A percentile compares a stretch with the other conserved stretches of the same genome.
These are phyloP conservation scores for Aotearoamyces nothofagi DNA, from an alignment of 2,329 filamentous ascomycete species.

Conservation along the genomic window DNA sequence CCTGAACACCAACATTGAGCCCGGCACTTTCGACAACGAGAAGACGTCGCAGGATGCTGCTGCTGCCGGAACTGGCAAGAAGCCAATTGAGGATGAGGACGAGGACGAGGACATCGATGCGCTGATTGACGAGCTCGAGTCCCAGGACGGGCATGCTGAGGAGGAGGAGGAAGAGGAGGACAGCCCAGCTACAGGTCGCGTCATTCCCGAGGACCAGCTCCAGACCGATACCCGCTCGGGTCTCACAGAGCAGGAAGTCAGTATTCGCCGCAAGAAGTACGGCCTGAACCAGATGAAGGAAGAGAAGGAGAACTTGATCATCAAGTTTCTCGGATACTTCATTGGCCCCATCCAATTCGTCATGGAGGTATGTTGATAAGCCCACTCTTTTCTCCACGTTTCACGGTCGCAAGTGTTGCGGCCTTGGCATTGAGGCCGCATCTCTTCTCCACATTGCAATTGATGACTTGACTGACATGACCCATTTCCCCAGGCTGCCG, in stretches of 20 bases:
- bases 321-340: slow-evolving; percentile 75
- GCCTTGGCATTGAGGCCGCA: slow-evolving; percentile 1
- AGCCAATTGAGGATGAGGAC: slow-evolving; percentile 29
- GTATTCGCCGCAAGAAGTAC: slow-evolving; percentile 49
- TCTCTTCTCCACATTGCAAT: background rate
- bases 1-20: slow-evolving; percentile 48
- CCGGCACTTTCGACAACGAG: slow-evolving; percentile 46
- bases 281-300: slow-evolving; percentile 86
- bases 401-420: too few species aligned
- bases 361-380: slow-evolving; percentile 57
- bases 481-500: slow-evolving; percentile 32
- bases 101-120: slow-evolving; percentile 76
- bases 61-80: slow-evolving; percentile 15
- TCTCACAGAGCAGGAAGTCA: slow-evolving; percentile 58
- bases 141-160: slow-evolving; percentile 54
- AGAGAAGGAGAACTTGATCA: slow-evolving; percentile 69
- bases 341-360: slow-evolving; percentile 85
- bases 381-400: background rate
- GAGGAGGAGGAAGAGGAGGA: slow-evolving; percentile 46
- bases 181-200: slow-evolving; percentile 37
- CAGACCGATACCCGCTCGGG: slow-evolving; percentile 61
- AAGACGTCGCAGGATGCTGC: slow-evolving; percentile 28
- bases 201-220: slow-evolving; percentile 59
- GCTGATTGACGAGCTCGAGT: slow-evolving; percentile 78
- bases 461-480: slow-evolving; percentile 1